These are phyloP conservation scores for Agapanthus africanus DNA, from an alignment of 106 monocot species.

Conservation along the genomic window DNA sequence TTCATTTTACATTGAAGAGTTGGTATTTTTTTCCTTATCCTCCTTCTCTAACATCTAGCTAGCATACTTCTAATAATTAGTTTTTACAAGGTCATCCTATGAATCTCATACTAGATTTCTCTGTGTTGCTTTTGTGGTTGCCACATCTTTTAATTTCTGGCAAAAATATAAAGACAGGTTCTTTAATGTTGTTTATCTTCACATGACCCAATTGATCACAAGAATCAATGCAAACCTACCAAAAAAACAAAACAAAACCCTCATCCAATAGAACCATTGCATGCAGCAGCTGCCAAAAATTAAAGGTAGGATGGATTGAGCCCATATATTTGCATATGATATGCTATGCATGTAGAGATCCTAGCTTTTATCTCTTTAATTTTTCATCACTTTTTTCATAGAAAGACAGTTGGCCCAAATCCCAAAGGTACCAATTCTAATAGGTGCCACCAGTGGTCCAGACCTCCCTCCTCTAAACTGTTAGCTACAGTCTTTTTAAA, in stretches of 20 bases:
- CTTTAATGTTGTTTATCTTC: not conserved
- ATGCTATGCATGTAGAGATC: no score
- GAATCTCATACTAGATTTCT: no score
- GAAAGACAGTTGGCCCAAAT: slow-evolving; percentile 1
- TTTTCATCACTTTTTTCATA: no score
- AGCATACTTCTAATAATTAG: no score
- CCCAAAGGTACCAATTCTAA: not conserved
- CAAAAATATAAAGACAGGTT: not conserved
- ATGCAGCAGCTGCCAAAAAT: slow-evolving; percentile 1
- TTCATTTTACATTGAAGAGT: no score
- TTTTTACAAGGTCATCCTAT: no score
- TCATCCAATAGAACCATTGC: not conserved
- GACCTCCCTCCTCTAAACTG: not conserved
- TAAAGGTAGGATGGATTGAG: slow-evolving; percentile 1
- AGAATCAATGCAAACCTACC: slow-evolving; percentile 4
- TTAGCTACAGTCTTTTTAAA: not conserved
- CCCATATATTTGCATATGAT: not conserved
- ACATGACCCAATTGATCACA: not conserved
- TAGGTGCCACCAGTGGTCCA: slow-evolving; percentile 5
- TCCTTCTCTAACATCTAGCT: no score
- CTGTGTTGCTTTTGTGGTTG: no score
- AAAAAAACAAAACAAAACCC: not conserved
- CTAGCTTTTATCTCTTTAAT: no score
- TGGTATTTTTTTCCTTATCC: no score
- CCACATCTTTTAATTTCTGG: no score